These are phyloP conservation scores for Venturia pyrina DNA, from an alignment of 2,329 filamentous ascomycete species.

Conservation along the genomic window DNA sequence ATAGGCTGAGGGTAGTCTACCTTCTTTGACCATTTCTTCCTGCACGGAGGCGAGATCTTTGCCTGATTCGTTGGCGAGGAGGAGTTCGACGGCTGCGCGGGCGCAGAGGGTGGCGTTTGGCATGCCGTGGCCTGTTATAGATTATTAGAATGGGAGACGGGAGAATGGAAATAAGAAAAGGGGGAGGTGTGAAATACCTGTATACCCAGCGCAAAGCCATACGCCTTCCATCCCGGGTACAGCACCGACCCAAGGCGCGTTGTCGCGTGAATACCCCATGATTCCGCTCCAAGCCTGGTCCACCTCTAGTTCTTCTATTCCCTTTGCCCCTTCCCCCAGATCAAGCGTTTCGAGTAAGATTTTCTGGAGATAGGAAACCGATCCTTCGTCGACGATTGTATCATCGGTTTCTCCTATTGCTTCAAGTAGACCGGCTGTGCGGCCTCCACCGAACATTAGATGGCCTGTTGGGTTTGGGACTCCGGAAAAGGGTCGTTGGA, in stretches of 20 bases:
- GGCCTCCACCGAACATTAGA: conserved; percentile 63
- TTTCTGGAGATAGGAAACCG: conserved; percentile 46
- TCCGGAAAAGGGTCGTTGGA: conserved; percentile 50
- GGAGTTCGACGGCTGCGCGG: conserved; percentile 52
- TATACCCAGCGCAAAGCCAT: conserved; percentile 57
- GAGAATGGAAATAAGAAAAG: background rate
- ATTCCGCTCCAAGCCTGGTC: conserved; percentile 61
- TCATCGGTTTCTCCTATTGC: conserved; percentile 52
- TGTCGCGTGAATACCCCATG: conserved; percentile 65
- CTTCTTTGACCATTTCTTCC: conserved; percentile 23
- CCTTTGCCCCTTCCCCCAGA: conserved; percentile 26
- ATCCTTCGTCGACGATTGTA: conserved; percentile 43
- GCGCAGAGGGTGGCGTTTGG: conserved; percentile 60
- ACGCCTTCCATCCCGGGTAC: conserved; percentile 53
- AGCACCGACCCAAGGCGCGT: conserved; percentile 58
- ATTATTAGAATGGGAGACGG: background rate
- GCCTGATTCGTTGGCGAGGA: conserved; percentile 34
- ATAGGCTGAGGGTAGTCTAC: conserved; percentile 28
- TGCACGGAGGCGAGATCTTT: conserved; percentile 22
- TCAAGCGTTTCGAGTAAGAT: conserved; percentile 29
- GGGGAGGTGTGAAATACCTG: conserved; percentile 20
- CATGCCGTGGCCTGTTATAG: conserved; percentile 53
- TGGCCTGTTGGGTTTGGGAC: conserved; percentile 39
- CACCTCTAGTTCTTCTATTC: conserved; percentile 35
- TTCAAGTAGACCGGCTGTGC: conserved; percentile 35